A percentile compares a stretch with the other conserved stretches of the same genome.
Conservation (phyloP, 1,284 basidiomycete species). For the Pseudozyma flocculosa region DNA sequence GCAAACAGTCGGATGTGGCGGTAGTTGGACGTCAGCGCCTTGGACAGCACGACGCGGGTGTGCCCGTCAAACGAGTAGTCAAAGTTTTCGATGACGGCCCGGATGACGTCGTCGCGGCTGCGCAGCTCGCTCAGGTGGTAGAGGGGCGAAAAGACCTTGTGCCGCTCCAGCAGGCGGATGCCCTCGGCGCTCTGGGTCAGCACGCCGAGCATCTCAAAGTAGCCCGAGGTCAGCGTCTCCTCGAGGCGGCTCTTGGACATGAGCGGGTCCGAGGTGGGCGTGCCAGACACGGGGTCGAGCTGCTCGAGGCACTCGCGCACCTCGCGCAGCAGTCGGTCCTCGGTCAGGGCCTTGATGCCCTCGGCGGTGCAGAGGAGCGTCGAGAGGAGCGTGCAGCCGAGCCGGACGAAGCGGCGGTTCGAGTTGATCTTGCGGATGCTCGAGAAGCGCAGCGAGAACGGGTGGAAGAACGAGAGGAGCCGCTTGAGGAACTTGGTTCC, state of each 20-base stretch:
- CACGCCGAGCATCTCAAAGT: conserved; percentile 92
- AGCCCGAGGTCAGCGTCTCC: conserved; percentile 83
- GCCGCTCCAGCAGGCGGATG: conserved; percentile 82
- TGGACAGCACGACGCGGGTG: conserved; percentile 70
- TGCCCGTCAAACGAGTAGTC: conserved; percentile 62
- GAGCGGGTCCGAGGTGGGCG: conserved; percentile 65
- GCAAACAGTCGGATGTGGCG: conserved; percentile 70
- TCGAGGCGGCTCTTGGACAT: conserved; percentile 82
- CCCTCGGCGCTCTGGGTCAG: conserved; percentile 85
- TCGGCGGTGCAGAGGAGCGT: conserved; percentile 82
- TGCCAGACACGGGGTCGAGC: conserved; percentile 73
- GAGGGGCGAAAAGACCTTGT: conserved; percentile 89
- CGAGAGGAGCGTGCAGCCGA: conserved; percentile 70
- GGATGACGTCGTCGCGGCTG: conserved; percentile 86
- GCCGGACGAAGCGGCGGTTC: conserved; percentile 54
- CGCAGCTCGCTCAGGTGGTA: conserved; percentile 89
- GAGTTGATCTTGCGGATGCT: conserved; percentile 68
- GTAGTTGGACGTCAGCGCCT: conserved; percentile 71
- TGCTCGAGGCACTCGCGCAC: conserved; percentile 85
- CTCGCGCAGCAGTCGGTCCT: conserved; percentile 84
- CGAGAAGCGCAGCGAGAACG: conserved; percentile 81
- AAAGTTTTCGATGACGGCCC: conserved; percentile 84
- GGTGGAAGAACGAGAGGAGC: conserved; percentile 89
- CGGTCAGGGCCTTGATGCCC: conserved; percentile 77
- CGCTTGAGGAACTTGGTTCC: conserved; percentile 83